phyloP scores from a whole-genome alignment of 2,329 filamentous ascomycete genomes.

The Neurospora crassa region DNA sequence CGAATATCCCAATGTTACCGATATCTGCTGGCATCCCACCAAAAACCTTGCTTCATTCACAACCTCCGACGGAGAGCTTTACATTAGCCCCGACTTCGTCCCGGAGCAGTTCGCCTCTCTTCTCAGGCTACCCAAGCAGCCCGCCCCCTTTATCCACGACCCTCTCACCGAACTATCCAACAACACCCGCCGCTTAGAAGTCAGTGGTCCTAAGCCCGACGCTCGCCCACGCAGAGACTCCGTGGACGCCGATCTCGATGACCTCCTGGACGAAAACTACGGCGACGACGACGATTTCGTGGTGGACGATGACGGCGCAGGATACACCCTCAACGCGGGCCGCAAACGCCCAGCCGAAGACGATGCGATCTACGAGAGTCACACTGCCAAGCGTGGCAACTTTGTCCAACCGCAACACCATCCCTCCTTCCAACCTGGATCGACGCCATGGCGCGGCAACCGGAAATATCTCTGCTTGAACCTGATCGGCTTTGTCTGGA shows the following conservation, averaged over 20 bases:
- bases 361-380: constrained; percentile 39
- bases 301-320: constrained; percentile 88
- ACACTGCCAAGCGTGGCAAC: constrained; percentile 39
- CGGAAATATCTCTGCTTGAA: constrained; percentile 90
- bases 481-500: constrained; percentile 91
- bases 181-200: constrained; percentile 48
- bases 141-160: constrained; percentile 79
- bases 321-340: constrained; percentile 56
- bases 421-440: constrained; percentile 82
- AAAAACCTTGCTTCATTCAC: constrained; percentile 88
- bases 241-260: constrained; percentile 63
- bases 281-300: constrained; percentile 68
- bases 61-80: constrained; percentile 85
- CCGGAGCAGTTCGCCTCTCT: constrained; percentile 46
- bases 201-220: constrained; percentile 46
- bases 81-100: constrained; percentile 70
- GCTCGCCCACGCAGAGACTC: constrained; percentile 51
- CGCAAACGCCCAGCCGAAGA: constrained; percentile 41
- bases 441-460: constrained; percentile 92
- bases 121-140: constrained; percentile 52
- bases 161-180: constrained; percentile 60
- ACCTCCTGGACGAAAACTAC: constrained; percentile 55
- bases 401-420: constrained; percentile 59
- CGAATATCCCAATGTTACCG: constrained; percentile 75
- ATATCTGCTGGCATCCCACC: constrained; percentile 82